Conservation (phyloP, 1,139 yeast species). For the Hemisphaericaspora xylofermentans region DNA sequence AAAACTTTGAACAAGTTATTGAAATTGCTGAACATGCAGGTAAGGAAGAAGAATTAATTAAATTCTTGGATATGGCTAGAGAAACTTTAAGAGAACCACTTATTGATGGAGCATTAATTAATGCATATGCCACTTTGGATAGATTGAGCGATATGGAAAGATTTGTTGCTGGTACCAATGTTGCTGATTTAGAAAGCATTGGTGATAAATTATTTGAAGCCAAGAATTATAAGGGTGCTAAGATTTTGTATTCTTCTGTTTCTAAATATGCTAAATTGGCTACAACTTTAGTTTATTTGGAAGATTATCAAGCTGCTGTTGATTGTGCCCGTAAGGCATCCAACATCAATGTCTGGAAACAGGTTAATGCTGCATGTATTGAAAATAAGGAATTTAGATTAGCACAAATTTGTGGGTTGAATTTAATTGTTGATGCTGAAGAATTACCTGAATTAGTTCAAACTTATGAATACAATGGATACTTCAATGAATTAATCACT, state of each 20-base stretch:
- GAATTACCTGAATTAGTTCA: constrained; percentile 87
- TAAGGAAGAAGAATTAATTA: constrained; percentile 88
- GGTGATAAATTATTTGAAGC: constrained; percentile 89
- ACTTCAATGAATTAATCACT: constrained; percentile 86
- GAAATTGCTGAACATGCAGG: constrained; percentile 96
- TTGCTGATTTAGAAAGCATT: constrained; percentile 86
- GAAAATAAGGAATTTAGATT: constrained; percentile 92
- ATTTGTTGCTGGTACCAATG: constrained; percentile 82
- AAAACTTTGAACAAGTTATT: constrained; percentile 87
- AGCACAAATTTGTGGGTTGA: constrained; percentile 98
- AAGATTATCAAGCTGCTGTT: constrained; percentile 94
- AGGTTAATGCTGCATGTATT: constrained; percentile 94
- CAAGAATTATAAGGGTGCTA: constrained; percentile 89
- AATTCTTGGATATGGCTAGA: constrained; percentile 93
- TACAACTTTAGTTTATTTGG: constrained; percentile 86
- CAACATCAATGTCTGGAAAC: constrained; percentile 92
- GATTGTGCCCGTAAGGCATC: constrained; percentile 99
- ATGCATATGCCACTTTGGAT: constrained; percentile 80
- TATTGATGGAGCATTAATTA: constrained; percentile 88
- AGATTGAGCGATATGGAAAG: constrained; percentile 79
- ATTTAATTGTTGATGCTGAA: constrained; percentile 95
- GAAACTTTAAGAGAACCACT: constrained; percentile 85
- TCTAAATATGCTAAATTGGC: constrained; percentile 96
- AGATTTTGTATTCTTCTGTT: constrained; percentile 77
- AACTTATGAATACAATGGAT: constrained; percentile 87